Conservation (phyloP, 305 asterid species). For the Fraxinus ornus region DNA sequence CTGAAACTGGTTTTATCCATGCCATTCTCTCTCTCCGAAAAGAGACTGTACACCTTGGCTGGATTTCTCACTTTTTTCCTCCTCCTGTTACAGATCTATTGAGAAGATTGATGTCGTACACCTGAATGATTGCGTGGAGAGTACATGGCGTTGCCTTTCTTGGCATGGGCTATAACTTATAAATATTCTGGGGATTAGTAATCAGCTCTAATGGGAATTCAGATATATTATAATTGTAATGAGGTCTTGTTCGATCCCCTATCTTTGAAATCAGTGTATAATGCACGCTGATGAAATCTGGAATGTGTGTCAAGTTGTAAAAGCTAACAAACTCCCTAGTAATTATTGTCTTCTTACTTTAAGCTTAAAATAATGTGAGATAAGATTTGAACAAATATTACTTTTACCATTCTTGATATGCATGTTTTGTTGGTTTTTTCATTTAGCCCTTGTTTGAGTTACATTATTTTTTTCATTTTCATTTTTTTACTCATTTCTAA, state of each 20-base stretch:
- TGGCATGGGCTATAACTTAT: conserved; percentile 26
- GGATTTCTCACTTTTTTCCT: not conserved
- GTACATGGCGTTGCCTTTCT: conserved; percentile 23
- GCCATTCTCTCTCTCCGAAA: not conserved
- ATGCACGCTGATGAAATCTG: not conserved
- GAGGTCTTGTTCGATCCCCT: conserved; percentile 9
- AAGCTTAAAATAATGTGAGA: not conserved
- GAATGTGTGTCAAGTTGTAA: conserved; percentile 15
- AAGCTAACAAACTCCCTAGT: conserved; percentile 7
- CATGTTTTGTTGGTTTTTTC: not conserved
- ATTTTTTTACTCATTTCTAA: too few relatives aligned
- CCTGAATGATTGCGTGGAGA: not conserved
- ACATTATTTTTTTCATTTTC: too few relatives aligned
- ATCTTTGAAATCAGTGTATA: not conserved
- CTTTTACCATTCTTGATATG: not conserved
- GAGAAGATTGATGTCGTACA: not conserved
- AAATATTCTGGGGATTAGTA: conserved; percentile 24
- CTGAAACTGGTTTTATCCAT: not conserved
- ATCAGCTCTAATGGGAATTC: conserved; percentile 11
- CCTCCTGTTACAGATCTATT: conserved; percentile 18
- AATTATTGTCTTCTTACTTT: not conserved
- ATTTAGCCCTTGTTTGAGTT: not conserved
- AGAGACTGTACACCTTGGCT: not conserved
- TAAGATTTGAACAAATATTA: not conserved
- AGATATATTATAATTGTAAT: not conserved